Evolutionary conservation across 2,329 filamentous ascomycete species (phyloP).

Genomic region (Fusarium sublunatum): DNA sequence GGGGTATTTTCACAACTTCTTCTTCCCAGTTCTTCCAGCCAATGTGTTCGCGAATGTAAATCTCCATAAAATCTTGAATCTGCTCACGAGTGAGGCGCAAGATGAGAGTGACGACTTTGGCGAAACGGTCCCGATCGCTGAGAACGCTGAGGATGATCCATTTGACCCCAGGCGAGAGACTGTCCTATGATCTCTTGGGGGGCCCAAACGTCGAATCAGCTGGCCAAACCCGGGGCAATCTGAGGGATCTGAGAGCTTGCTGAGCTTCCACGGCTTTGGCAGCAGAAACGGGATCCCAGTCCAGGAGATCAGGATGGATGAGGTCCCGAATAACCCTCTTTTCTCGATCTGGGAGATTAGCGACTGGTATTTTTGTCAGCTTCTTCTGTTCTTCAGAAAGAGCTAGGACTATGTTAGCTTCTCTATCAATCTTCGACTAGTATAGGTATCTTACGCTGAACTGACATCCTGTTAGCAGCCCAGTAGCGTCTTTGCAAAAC

Average conservation of each 20-base stretch:
- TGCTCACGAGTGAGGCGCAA: conserved; percentile 39
- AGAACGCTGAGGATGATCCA: conserved; percentile 46
- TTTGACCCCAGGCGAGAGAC: conserved; percentile 39
- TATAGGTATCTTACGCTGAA: no score
- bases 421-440: no score
- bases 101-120: conserved; percentile 24
- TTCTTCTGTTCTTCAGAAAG: conserved; percentile 39
- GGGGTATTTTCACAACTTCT: conserved; percentile 19
- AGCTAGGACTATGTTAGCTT: conserved; percentile 32
- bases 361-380: background rate
- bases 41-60: conserved; percentile 37
- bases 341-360: conserved; percentile 4
- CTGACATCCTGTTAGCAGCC: no score
- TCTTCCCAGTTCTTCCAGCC: conserved; percentile 39
- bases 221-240: background rate
- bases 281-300: conserved; percentile 24
- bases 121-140: conserved; percentile 33
- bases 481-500: no score
- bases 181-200: conserved; percentile 34
- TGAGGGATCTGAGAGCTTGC: background rate
- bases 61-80: conserved; percentile 38
- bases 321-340: background rate
- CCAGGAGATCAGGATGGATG: conserved; percentile 20
- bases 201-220: background rate
- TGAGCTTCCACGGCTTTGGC: background rate